Conservation (phyloP, 495 filamentous ascomycete genomes). For the Penicillium mononematosum region DNA sequence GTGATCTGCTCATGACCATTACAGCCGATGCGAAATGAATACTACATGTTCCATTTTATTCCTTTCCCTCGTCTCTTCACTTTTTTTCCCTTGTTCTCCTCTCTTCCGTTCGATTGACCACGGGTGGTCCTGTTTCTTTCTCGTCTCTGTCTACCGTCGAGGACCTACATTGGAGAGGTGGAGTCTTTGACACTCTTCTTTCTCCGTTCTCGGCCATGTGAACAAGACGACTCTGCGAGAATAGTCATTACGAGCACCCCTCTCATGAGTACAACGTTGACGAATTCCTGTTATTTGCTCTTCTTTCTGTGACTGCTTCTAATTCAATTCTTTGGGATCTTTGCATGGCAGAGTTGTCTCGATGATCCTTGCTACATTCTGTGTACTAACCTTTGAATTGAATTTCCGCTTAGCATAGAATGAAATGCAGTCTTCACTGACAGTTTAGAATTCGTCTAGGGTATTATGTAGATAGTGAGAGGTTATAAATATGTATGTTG, state of each 20-base stretch:
- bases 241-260: constrained; percentile 14
- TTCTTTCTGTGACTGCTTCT: constrained; percentile 5
- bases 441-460: not conserved
- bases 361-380: not conserved
- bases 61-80: constrained; percentile 14
- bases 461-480: not conserved
- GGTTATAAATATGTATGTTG: not conserved
- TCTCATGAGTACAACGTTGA: constrained; percentile 16
- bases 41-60: constrained; percentile 26
- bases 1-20: constrained; percentile 44
- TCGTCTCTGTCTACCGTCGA: constrained; percentile 20
- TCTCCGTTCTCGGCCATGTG: constrained; percentile 13
- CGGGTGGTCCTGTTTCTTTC: constrained; percentile 16
- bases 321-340: constrained; percentile 10
- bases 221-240: constrained; percentile 21
- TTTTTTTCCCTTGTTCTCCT: constrained; percentile 4
- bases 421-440: constrained; percentile 32
- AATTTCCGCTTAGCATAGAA: constrained; percentile 20
- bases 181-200: constrained; percentile 27
- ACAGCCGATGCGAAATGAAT: constrained; percentile 42
- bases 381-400: constrained; percentile 3
- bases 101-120: constrained; percentile 17
- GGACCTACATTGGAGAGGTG: constrained; percentile 22
- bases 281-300: constrained; percentile 14
- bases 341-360: constrained; percentile 7